Evolutionary conservation across 257 asterid species (phyloP), one percentile per base, ranked within the genome.

Genomic region (Capsicum rhomboideum): DNA sequence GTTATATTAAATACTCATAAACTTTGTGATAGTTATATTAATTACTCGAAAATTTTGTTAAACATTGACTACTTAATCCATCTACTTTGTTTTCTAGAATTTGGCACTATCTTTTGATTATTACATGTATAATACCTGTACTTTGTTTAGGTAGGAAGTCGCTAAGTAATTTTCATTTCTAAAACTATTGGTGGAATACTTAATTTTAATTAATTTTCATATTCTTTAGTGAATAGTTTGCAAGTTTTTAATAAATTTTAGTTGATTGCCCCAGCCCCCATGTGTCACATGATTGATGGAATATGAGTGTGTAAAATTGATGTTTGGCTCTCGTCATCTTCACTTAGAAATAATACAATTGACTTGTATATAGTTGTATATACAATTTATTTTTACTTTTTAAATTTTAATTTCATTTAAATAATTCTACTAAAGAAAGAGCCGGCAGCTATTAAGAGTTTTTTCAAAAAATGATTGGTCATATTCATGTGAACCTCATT

Each of bases 71-170:
- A n/a, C n/a, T n/a, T n/a, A 34, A 34, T 34, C 40, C 40, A 34
- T 34, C 63, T 72, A 78, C 29, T 82, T 85, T 34, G 86, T 83
- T 46, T 83, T 72, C 7, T 80, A 67, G 75, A 82, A 82, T 86
- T 88, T 88, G 92, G 85, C 81, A 16, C 7, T 55, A 2, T 55
- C 2, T 40, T 42, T 56, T 53, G 20, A 68, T 31, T 42, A 34
- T 34, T 34, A 34, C 40, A 18, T 34, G 46, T 66, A 80, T 20
- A 20, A 28, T 42, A 3, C 46, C 28, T 79, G 21, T 56, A 20
- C 20, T 14, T 79, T 31, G 31, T 6, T 56, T 6, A 37, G 55
- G 23, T 34, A 34, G 40, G 40, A 79, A 10, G 49, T 12, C 29
- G 46, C 4, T 78, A 23, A 78, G 21, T 42, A 37, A 71, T 40